Evolutionary conservation across 2,329 filamentous ascomycete species (phyloP).

Genomic region (Aspergillus pseudonomiae): DNA sequence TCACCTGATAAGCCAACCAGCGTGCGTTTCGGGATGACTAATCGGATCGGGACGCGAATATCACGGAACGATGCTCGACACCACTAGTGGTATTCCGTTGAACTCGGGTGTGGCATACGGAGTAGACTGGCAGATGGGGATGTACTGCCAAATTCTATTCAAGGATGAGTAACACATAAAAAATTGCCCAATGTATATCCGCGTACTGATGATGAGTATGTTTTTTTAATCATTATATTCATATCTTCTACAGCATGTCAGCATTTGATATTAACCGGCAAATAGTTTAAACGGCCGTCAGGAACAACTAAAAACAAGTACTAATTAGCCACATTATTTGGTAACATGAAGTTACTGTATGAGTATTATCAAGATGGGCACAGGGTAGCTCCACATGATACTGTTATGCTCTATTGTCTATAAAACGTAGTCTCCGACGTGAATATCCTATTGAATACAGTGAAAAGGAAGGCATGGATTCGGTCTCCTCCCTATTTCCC

Average conservation of each 20-base stretch:
- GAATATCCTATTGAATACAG: neutral
- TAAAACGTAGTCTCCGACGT: neutral
- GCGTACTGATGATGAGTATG: neutral
- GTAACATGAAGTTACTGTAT: neutral
- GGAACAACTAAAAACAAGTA: neutral
- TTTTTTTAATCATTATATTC: neutral
- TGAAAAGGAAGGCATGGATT: neutral
- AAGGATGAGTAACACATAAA: too few species aligned
- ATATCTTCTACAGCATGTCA: neutral
- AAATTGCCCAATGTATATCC: neutral
- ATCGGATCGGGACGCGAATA: constrained; percentile 35
- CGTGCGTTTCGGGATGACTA: constrained; percentile 31
- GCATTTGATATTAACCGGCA: constrained; percentile 11
- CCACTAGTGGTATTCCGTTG: neutral
- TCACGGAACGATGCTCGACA: constrained; percentile 26
- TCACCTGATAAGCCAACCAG: constrained; percentile 34
- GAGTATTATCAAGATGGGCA: neutral
- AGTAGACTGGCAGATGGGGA: neutral
- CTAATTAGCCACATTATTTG: neutral
- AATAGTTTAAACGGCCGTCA: constrained; percentile 22
- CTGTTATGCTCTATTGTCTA: neutral
- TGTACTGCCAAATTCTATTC: too few species aligned
- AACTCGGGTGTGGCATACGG: neutral
- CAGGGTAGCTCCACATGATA: neutral
- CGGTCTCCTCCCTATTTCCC: constrained; percentile 14